Base-by-base conservation (phyloP, 202 grass and related monocot species). In the Schoenoplectus tabernaemontani region DNA sequence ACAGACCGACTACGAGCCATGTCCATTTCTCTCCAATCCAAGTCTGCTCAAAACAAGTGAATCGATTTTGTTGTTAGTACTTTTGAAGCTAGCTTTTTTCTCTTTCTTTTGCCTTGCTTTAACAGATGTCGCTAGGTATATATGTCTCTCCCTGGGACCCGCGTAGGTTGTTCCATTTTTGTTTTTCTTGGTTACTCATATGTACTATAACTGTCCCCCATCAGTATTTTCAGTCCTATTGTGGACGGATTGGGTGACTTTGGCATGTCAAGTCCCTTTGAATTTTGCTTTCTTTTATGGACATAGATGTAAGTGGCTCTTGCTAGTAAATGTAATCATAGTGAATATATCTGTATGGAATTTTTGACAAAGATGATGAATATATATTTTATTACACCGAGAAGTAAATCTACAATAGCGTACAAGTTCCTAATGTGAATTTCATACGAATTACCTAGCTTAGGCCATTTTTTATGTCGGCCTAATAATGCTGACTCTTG, bases 1-100 rank as follows among this genome's bases (percentile, higher is more conserved):
- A 91, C 95, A 0, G 88, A 92, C 50, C 88, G 83, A 69, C 50
- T 95, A 34, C 82, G 95, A 79, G 89, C 91, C 41, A 95, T 98
- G 88, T 88, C 89, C 16, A 64, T 86, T 19, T 78, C 82, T 7
- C 81, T 83, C 82, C 87, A 90, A 63, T 37, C 64, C 4, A 92
- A 62, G 76, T 80, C 80, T 17, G 19, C 85, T 83, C 80, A 77
- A 23, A 79, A 70, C 22, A 92, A 66, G 78, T 86, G 76, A 85
- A 88, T 78, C 38, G 16, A 26, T 60, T 57, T 39, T 78, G 20
- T 39, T 78, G 56, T n/a, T n/a, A n/a, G n/a, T n/a, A n/a, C n/a
- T n/a, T n/a, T n/a, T n/a, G n/a, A n/a, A n/a, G n/a, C n/a, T n/a
- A n/a, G n/a, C n/a, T n/a, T n/a, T n/a, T n/a, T n/a, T n/a, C n/a